These are phyloP conservation scores for Colletotrichum sansevieriae DNA, from an alignment of 2,329 filamentous ascomycete species.

Conservation along the genomic window DNA sequence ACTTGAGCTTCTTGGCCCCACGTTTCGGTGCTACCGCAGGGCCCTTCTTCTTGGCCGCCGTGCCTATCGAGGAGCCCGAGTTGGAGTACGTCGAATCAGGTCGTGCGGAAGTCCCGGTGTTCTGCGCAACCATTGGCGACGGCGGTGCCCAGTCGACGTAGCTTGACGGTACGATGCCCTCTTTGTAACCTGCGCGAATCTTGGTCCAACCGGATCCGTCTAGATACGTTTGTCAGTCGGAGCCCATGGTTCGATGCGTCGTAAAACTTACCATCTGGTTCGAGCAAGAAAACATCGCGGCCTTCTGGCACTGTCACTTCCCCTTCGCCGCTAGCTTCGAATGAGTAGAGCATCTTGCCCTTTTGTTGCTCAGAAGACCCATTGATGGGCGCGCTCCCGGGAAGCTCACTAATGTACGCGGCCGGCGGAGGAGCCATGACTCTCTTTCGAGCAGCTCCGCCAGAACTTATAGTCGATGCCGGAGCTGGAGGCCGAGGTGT, in stretches of 20 bases:
- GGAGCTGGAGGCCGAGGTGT: conserved; percentile 45
- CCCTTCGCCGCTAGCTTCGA: conserved; percentile 83
- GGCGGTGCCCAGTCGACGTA: conserved; percentile 79
- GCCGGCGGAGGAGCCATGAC: conserved; percentile 89
- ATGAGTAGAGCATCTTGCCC: conserved; percentile 91
- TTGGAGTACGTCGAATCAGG: conserved; percentile 84
- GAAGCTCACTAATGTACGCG: conserved; percentile 80
- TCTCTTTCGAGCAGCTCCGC: conserved; percentile 64
- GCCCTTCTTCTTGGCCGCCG: conserved; percentile 81
- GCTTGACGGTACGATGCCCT: conserved; percentile 87
- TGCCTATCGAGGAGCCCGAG: conserved; percentile 75
- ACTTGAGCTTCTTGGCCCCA: conserved; percentile 92
- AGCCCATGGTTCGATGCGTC: neutral
- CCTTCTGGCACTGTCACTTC: conserved; percentile 87
- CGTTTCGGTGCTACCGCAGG: conserved; percentile 91
- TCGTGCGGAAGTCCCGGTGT: conserved; percentile 64
- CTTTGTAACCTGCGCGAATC: conserved; percentile 78
- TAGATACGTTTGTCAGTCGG: conserved; percentile 52
- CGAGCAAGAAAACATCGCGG: conserved; percentile 80
- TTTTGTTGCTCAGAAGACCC: conserved; percentile 67
- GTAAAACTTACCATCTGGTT: conserved; percentile 83
- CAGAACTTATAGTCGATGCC: conserved; percentile 44
- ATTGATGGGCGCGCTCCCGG: conserved; percentile 64
- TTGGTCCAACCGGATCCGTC: conserved; percentile 94
- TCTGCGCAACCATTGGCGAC: conserved; percentile 59